Base-by-base conservation (phyloP, 1,284 basidiomycete species). In the Boletellus deceptivus region DNA sequence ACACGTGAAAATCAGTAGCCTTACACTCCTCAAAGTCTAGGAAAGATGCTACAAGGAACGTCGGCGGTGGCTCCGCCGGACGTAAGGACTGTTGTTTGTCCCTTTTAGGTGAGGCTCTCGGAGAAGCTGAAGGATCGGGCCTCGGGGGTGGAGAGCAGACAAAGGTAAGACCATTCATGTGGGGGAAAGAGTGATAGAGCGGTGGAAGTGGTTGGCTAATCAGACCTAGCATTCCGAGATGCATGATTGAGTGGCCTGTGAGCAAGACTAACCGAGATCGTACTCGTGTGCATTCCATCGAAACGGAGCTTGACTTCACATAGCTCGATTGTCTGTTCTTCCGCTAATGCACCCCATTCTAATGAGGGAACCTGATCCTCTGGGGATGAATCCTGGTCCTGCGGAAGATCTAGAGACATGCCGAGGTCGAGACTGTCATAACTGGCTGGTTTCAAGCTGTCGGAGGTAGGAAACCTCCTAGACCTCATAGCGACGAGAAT, bases 401-500 rank as follows among this genome's bases (percentile, higher is more conserved):
- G 52, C 59, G 63, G 52, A 20, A 77, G 52, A 37, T 76, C 73
- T 7, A 78, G 61, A 6, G 74, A 58, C 14, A 80, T 61, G 18
- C 67, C 70, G 2, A 82, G 65, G 50, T 79, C 76, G 61, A 79
- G 71, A n/a, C 75, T 60, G 46, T 65, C 68, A 47, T 75, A 71
- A 10, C 67, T 59, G 17, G 68, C 56, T 6, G 55, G 38, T 45
- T 55, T 65, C 47, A 70, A 52, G 52, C 53, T 61, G 35, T 69
- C 69, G 22, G 62, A 51, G 43, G 59, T 57, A 18, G 79, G 79
- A 35, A 75, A 69, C 47, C 72, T 65, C 51, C 71, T 73, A 6
- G 84, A 83, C 46, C 81, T 79, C 57, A 79, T 85, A 6, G 88
- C 87, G 33, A 90, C 70, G 25, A 89, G 52, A 33, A 89, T 71